Conservation (phyloP, 2,329 filamentous ascomycete genomes). For the Aschersonia sp. region DNA sequence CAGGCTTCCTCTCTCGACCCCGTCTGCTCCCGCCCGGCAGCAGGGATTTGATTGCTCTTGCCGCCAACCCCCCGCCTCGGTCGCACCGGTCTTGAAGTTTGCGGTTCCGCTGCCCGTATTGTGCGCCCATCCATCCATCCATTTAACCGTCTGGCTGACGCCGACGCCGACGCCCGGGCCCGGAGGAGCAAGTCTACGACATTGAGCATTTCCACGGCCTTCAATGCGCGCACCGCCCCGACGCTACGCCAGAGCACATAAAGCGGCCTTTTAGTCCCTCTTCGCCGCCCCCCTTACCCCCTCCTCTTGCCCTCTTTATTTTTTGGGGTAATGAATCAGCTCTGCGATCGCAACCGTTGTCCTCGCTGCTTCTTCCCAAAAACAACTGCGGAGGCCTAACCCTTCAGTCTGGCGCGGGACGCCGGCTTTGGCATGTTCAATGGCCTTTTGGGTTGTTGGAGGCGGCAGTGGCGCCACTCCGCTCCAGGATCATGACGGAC, state of each 20-base stretch:
- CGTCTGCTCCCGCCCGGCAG: too few relatives aligned
- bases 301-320: too few relatives aligned
- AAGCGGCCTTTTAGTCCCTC: background rate
- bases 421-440: conserved; percentile 16
- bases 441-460: conserved; percentile 25
- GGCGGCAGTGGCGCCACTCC: conserved; percentile 11
- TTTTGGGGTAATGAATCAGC: too few relatives aligned
- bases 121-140: background rate
- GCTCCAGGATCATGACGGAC: conserved; percentile 9
- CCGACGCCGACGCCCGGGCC: background rate
- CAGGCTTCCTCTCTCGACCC: too few relatives aligned
- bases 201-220: background rate
- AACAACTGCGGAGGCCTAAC: too few relatives aligned
- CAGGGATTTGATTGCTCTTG: background rate
- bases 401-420: too few relatives aligned
- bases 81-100: background rate
- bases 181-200: background rate
- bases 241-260: background rate
- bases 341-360: too few relatives aligned
- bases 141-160: background rate
- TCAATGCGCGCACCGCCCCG: background rate
- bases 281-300: too few relatives aligned
- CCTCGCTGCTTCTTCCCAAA: too few relatives aligned
- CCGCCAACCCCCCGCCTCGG: too few relatives aligned
- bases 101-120: background rate